Percentiles rank a stretch among this genome's conserved stretches.
Conservation (phyloP, 495 filamentous ascomycete species). For the Jackrogersella minutella region DNA sequence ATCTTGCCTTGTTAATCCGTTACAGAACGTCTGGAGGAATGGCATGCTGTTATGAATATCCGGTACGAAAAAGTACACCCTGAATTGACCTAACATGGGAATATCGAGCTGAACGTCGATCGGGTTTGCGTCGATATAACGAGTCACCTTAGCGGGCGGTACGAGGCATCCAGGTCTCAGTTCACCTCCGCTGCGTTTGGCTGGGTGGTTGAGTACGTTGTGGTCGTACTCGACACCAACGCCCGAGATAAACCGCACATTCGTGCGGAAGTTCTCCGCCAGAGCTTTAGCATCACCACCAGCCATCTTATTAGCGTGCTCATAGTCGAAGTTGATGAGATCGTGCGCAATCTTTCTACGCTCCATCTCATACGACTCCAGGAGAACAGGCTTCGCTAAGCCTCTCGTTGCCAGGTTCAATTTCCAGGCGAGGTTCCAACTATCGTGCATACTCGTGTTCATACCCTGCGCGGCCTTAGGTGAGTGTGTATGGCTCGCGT, state of each 20-base stretch:
- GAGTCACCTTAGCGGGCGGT: conserved; percentile 68
- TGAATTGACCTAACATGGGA: conserved; percentile 73
- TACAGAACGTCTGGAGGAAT: conserved; percentile 64
- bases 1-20: conserved; percentile 48
- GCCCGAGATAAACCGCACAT: conserved; percentile 73
- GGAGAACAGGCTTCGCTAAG: conserved; percentile 58
- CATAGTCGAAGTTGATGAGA: conserved; percentile 72
- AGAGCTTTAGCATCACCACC: conserved; percentile 64
- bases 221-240: conserved; percentile 68
- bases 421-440: conserved; percentile 82
- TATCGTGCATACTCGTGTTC: conserved; percentile 79
- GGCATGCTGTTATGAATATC: conserved; percentile 58
- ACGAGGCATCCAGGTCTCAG: conserved; percentile 66
- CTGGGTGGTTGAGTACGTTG: conserved; percentile 63
- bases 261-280: conserved; percentile 68
- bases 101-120: conserved; percentile 77
- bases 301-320: conserved; percentile 66
- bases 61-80: conserved; percentile 69
- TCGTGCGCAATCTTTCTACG: conserved; percentile 69
- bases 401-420: conserved; percentile 68
- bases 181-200: conserved; percentile 51
- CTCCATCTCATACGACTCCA: conserved; percentile 72
- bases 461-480: conserved; percentile 80
- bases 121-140: conserved; percentile 74
- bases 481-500: conserved; percentile 78